These are phyloP conservation scores for Fraxinus quadrangulata DNA, from an alignment of 257 asterid species.

Conservation along the genomic window DNA sequence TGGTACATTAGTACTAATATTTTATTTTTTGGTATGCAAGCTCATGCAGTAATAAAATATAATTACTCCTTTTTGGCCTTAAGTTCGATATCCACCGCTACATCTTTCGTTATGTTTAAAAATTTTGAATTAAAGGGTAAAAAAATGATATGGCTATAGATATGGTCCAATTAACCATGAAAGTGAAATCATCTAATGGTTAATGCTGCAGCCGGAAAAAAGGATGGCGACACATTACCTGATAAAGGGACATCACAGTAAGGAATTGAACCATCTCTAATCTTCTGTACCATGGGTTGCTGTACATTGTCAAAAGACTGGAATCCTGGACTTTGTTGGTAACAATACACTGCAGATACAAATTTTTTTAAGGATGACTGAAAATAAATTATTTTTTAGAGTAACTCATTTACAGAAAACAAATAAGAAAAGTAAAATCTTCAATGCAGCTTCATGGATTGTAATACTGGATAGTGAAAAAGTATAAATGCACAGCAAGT, in stretches of 20 bases:
- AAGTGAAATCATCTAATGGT: slow-evolving; percentile 14
- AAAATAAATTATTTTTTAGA: slow-evolving; percentile 4
- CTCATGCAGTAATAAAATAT: slow-evolving; percentile 12
- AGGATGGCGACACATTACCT: slow-evolving; percentile 31
- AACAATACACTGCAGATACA: slow-evolving; percentile 61
- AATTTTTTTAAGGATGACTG: slow-evolving; percentile 27
- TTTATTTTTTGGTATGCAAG: slow-evolving; percentile 8
- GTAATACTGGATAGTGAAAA: slow-evolving; percentile 6
- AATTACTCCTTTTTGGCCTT: not conserved
- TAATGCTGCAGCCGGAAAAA: slow-evolving; percentile 1
- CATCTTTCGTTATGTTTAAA: not conserved
- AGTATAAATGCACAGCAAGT: slow-evolving; percentile 24
- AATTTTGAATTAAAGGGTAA: not conserved
- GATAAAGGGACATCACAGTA: slow-evolving; percentile 33
- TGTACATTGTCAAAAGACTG: slow-evolving; percentile 39
- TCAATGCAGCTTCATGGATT: slow-evolving; percentile 12
- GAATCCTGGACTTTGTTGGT: slow-evolving; percentile 62
- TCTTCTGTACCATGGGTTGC: slow-evolving; percentile 32
- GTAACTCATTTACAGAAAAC: slow-evolving; percentile 19
- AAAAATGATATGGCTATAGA: slow-evolving; percentile 10
- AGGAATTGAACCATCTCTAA: slow-evolving; percentile 37
- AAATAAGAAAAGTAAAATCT: not conserved
- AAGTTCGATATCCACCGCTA: not conserved
- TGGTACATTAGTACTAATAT: not conserved
- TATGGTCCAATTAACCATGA: slow-evolving; percentile 17